Base-by-base conservation (phyloP, 1,284 basidiomycete species). In the Quambalaria eucalypti region DNA sequence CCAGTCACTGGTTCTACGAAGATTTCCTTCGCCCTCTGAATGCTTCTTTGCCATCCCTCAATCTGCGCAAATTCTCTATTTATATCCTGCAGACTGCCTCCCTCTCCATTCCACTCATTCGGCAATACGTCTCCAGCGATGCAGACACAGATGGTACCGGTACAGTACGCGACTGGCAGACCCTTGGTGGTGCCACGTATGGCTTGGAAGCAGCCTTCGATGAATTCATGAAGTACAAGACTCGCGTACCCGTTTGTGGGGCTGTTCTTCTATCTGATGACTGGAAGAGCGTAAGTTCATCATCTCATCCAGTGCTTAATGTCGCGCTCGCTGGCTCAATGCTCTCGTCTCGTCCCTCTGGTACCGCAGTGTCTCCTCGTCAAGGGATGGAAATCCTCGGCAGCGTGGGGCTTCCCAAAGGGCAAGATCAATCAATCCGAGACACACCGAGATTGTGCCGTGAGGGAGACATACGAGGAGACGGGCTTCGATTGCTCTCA, bases 1-100 rank as follows among this genome's bases (percentile, higher is more conserved):
- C 28, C 73, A 95, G 91, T 19, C 93, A 99, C 77, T 99, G 95
- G 95, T 99, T 91, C 78, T 99, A 99, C 75, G 93, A 98, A 79
- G 95, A 99, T 77, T 98, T 96, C 69, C 85, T 98, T 60, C 87
- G 93, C 19, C 77, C 78, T 1, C 82, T 87, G 74, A 90, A 95
- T 65, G 86, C 87, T 1, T 83, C 84, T 54, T 84, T 97, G 33
- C 92, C 91, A 0, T 88, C 90, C 1, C 81, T 61, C 4, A 60
- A 52, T 1, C 57, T 98, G 66, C 91, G 93, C 79, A 86, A 85
- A 66, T 99, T 99, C 78, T 93, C 90, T n/a, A 85, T 87, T 49
- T 86, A 89, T 78, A 81, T 99, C 66, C 91, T 75, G 42, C 69
- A 70, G 38, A 69, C 71, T 1, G 55, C 69, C 4, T 60, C 73